Conservation (phyloP, 305 asterid species). For the Euphrasia arctica region DNA sequence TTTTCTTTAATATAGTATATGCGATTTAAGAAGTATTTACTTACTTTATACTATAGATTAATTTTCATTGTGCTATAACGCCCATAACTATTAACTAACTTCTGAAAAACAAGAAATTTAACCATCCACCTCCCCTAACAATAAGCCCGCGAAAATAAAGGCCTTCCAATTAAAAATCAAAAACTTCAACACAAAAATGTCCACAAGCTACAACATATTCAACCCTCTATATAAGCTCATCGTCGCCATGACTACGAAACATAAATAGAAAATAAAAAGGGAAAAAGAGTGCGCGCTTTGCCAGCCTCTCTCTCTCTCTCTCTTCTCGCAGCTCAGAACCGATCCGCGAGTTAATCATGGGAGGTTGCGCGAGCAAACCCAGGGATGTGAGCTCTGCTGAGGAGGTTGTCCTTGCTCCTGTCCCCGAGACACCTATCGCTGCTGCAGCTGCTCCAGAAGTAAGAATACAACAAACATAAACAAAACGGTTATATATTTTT, state of each 20-base stretch:
- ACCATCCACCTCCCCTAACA: conserved; percentile 8
- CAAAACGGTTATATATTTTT: no score
- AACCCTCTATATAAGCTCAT: conserved; percentile 26
- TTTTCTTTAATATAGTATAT: no score
- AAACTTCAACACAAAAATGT: not conserved
- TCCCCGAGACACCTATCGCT: not conserved
- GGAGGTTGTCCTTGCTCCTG: conserved; percentile 49
- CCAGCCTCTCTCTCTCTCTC: conserved; percentile 25
- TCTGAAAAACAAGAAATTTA: conserved; percentile 10
- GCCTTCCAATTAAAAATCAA: not conserved
- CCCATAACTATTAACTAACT: conserved; percentile 36
- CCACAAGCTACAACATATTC: not conserved
- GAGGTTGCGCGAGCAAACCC: conserved; percentile 87
- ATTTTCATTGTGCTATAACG: conserved; percentile 8
- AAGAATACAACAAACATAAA: no score
- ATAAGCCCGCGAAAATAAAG: conserved; percentile 28
- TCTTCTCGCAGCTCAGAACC: conserved; percentile 2
- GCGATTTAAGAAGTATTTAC: no score
- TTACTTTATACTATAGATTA: no score
- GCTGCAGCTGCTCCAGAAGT: conserved; percentile 15
- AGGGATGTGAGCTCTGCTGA: conserved; percentile 45
- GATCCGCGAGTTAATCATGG: conserved; percentile 38
- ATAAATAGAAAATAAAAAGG: not conserved
- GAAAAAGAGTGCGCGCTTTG: no score
- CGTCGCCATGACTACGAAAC: conserved; percentile 28